These are phyloP conservation scores for Tetrahymena thermophila DNA, from an alignment of 73 alveolate genomes.

Conservation along the genomic window DNA sequence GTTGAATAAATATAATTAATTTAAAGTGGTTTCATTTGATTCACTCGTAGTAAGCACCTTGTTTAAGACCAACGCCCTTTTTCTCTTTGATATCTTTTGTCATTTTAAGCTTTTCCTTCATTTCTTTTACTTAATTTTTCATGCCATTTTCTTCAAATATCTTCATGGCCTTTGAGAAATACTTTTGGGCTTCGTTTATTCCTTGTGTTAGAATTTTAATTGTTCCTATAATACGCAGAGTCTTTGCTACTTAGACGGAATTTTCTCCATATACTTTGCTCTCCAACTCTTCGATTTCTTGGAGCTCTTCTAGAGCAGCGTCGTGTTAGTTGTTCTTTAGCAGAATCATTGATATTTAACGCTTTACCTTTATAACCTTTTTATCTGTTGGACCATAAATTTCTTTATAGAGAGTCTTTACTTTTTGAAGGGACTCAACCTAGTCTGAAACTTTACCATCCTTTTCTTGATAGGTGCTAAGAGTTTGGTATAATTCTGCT, in stretches of 20 bases:
- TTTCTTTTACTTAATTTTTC: conserved; percentile 47
- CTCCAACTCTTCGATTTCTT: conserved; percentile 76
- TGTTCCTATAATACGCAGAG: conserved; percentile 71
- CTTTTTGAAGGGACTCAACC: conserved; percentile 45
- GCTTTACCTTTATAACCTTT: conserved; percentile 74
- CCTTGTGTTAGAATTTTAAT: conserved; percentile 46
- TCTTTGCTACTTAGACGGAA: conserved; percentile 63
- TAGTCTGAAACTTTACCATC: conserved; percentile 53
- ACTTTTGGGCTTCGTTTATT: conserved; percentile 68
- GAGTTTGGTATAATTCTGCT: conserved; percentile 53
- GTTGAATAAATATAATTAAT: background rate
- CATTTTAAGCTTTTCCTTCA: conserved; percentile 33
- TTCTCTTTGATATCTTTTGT: conserved; percentile 33
- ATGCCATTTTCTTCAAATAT: conserved; percentile 41
- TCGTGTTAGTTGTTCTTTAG: conserved; percentile 57
- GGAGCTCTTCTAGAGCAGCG: conserved; percentile 75
- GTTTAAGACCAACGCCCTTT: conserved; percentile 12
- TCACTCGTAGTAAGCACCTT: conserved; percentile 10
- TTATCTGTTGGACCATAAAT: conserved; percentile 64
- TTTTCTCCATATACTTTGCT: conserved; percentile 68
- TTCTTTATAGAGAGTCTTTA: conserved; percentile 27
- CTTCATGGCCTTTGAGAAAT: conserved; percentile 41
- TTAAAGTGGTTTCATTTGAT: background rate
- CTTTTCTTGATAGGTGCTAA: conserved; percentile 56
- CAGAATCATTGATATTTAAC: conserved; percentile 64